These are phyloP conservation scores for Eucalyptus pauciflora DNA, from an alignment of 345 rosid species.

Conservation along the genomic window DNA sequence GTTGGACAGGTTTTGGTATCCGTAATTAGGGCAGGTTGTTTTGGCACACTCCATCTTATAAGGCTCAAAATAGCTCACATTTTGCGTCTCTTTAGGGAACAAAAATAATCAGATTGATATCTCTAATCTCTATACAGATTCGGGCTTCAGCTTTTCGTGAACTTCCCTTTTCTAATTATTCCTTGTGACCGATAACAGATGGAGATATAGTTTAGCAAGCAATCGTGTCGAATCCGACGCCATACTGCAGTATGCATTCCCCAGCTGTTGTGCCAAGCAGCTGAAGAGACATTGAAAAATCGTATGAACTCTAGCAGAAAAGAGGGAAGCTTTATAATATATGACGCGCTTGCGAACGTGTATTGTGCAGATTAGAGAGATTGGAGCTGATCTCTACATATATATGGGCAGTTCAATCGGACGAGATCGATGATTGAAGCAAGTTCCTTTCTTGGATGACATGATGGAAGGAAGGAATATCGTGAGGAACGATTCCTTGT, in stretches of 20 bases:
- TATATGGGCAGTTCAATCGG: background rate
- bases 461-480: background rate
- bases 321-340: background rate
- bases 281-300: background rate
- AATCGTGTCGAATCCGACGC: background rate
- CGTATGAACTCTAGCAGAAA: background rate
- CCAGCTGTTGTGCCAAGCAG: background rate
- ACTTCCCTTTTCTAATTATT: background rate
- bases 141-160: background rate
- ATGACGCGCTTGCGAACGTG: background rate
- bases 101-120: background rate
- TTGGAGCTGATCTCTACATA: background rate
- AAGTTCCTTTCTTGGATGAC: background rate
- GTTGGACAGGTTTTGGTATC: background rate
- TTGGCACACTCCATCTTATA: background rate
- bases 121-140: background rate
- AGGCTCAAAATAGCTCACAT: slow-evolving; percentile 51
- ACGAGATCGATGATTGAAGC: background rate
- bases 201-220: background rate
- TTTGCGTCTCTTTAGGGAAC: slow-evolving; percentile 1
- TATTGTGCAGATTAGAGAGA: background rate
- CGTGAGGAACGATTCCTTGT: background rate
- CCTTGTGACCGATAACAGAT: background rate
- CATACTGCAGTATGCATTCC: background rate
- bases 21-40: background rate